phyloP scores from a whole-genome alignment of 2,329 filamentous ascomycete genomes.

The Talaromyces sp. region DNA sequence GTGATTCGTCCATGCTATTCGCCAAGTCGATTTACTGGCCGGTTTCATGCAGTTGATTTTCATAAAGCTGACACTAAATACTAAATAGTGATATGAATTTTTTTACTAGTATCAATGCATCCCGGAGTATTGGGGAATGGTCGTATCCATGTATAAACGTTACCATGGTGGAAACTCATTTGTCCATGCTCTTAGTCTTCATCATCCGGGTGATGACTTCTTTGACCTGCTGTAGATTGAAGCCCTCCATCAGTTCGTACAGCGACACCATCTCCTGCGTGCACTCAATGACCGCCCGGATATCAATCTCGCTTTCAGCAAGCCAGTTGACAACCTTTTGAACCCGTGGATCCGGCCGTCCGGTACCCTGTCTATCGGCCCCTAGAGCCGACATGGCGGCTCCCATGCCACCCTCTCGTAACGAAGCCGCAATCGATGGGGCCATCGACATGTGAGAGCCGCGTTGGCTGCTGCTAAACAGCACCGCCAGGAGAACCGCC shows the following conservation, averaged over 20 bases:
- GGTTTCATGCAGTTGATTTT: neutral
- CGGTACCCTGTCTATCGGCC: slow-evolving; percentile 16
- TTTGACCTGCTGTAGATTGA: slow-evolving; percentile 60
- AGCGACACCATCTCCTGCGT: slow-evolving; percentile 88
- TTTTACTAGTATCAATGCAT: neutral
- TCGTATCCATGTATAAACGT: too few species aligned
- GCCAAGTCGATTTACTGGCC: neutral
- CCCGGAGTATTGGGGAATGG: neutral
- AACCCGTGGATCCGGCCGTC: slow-evolving; percentile 37
- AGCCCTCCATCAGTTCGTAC: slow-evolving; percentile 70
- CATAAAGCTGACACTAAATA: neutral
- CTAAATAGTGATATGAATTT: too few species aligned
- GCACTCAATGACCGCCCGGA: slow-evolving; percentile 78
- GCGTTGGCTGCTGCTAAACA: slow-evolving; percentile 59
- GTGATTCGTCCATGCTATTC: neutral
- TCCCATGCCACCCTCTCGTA: slow-evolving; percentile 31
- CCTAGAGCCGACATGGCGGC: slow-evolving; percentile 29
- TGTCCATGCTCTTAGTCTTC: slow-evolving; percentile 54
- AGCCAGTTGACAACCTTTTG: slow-evolving; percentile 73
- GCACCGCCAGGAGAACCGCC: slow-evolving; percentile 76
- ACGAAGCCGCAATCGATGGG: slow-evolving; percentile 25
- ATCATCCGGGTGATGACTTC: slow-evolving; percentile 59
- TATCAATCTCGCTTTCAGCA: slow-evolving; percentile 78
- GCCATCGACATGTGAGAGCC: slow-evolving; percentile 22
- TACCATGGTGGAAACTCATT: slow-evolving; percentile 26